phyloP scores from a whole-genome alignment of 2,329 filamentous ascomycete species.

The Mycosphaerelloides madeirae region DNA sequence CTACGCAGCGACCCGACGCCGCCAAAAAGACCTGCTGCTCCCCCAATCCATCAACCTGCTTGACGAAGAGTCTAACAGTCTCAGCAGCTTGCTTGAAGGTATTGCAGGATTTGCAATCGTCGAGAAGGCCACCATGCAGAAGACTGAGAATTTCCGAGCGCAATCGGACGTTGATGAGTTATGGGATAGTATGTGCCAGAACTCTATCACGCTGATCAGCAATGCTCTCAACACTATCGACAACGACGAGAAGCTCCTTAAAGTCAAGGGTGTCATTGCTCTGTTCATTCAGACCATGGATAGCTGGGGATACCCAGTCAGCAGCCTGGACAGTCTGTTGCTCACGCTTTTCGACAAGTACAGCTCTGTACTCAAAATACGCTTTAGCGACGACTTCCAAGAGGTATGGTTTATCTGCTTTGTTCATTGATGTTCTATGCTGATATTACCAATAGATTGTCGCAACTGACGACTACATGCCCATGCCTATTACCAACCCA shows the following conservation, averaged over 20 bases:
- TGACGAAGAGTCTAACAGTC: constrained; percentile 74
- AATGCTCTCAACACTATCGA: constrained; percentile 73
- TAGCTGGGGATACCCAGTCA: constrained; percentile 84
- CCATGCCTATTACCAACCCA: constrained; percentile 86
- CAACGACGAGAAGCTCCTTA: constrained; percentile 85
- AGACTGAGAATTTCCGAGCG: constrained; percentile 75
- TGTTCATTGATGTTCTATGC: not conserved
- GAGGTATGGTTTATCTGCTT: constrained; percentile 54
- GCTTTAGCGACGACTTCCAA: constrained; percentile 93
- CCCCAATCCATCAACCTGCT: constrained; percentile 70
- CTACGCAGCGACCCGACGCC: constrained; percentile 83
- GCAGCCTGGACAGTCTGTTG: constrained; percentile 75
- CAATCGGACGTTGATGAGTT: constrained; percentile 91
- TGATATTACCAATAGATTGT: constrained; percentile 48
- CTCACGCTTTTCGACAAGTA: constrained; percentile 92
- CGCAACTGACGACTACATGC: constrained; percentile 98
- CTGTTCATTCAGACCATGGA: constrained; percentile 99
- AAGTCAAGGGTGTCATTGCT: constrained; percentile 87
- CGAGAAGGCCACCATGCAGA: constrained; percentile 87
- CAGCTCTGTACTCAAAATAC: constrained; percentile 78
- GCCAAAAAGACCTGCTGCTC: constrained; percentile 86
- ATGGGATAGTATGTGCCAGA: constrained; percentile 97
- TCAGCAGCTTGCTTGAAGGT: constrained; percentile 88
- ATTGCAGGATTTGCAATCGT: constrained; percentile 96
- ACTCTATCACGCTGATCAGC: constrained; percentile 74